These are phyloP conservation scores for Mortierella sp. DNA, from an alignment of 371 early-diverging fungal genomes.

Conservation along the genomic window DNA sequence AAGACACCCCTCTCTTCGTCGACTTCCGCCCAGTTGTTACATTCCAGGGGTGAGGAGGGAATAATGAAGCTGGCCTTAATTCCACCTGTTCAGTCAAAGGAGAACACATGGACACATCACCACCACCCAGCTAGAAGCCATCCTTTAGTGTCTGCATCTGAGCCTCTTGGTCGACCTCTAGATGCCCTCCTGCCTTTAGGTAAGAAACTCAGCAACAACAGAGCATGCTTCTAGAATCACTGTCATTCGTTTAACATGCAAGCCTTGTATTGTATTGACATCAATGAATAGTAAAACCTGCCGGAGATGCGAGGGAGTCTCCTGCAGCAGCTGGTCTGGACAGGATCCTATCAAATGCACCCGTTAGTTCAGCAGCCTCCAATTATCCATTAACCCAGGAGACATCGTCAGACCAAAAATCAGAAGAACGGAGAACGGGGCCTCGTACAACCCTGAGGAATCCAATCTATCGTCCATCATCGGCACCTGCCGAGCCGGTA, in stretches of 20 bases:
- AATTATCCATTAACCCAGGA: background rate
- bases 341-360: slow-evolving; percentile 19
- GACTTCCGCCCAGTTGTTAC: background rate
- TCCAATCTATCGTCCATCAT: slow-evolving; percentile 10
- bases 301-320: slow-evolving; percentile 10
- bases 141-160: slow-evolving; percentile 26
- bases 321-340: slow-evolving; percentile 27
- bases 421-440: background rate
- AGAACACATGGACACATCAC: slow-evolving; percentile 26
- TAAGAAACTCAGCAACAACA: background rate
- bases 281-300: slow-evolving; percentile 23
- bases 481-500: slow-evolving; percentile 13
- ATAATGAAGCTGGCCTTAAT: slow-evolving; percentile 43
- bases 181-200: slow-evolving; percentile 40
- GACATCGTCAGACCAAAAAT: background rate
- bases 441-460: background rate
- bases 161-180: slow-evolving; percentile 34
- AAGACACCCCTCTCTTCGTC: background rate
- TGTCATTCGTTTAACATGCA: background rate
- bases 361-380: background rate
- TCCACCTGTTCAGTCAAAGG: slow-evolving; percentile 40
- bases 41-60: slow-evolving; percentile 2
- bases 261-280: background rate
- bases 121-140: slow-evolving; percentile 43
- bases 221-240: background rate